Evolutionary conservation across 2,329 filamentous ascomycete genomes (phyloP), one percentile per base, ranked within the genome.

Genomic region (Acephala macrosclerotiorum): DNA sequence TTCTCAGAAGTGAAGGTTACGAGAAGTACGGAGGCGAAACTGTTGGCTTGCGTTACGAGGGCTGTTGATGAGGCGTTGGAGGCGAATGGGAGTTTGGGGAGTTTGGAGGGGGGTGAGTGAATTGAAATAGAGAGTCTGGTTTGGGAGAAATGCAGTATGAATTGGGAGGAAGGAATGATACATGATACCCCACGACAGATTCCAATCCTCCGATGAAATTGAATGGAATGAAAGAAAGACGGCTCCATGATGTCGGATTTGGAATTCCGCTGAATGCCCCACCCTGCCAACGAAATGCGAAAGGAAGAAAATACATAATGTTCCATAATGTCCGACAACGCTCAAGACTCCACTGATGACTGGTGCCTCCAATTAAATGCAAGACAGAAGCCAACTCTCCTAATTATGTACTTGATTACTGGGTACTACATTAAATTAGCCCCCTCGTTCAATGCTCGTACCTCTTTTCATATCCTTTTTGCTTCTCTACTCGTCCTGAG

Each of bases 11-110:
- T 60, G n/a, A 36, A 18, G 11, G 60, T 60, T 5, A 55, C 45
- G 29, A 29, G 59, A 22, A 61, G 59, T 53, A 58, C 40, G 26
- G 64, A 66, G 35, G 64, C 60, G 14, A 63, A 49, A 20, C 56
- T 60, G 26, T 40, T 66, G 25, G 64, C 64, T 36, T 40, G 42
- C 58, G 64, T 66, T 40, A 63, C 64, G 18, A 60, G 60, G 29
- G 60, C 60, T 26, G 45, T 66, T 5, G 64, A 66, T 60, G 25
- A 38, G 20, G 61, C 64, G 36, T 35, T 66, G 16, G 64, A 66
- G 29, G 35, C 36, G 20, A 64, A 64, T 55, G 59, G 59, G 16
- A 61, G 47, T 33, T 7, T 38, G 55, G 55, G 9, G 35, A 25
- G 9, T 53, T 14, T 26, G 22, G 49, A 53, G 22, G 49, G 33